Evolutionary conservation across 352 stramenopile genomes (phyloP).

Genomic region (Saprolegnia diclina): DNA sequence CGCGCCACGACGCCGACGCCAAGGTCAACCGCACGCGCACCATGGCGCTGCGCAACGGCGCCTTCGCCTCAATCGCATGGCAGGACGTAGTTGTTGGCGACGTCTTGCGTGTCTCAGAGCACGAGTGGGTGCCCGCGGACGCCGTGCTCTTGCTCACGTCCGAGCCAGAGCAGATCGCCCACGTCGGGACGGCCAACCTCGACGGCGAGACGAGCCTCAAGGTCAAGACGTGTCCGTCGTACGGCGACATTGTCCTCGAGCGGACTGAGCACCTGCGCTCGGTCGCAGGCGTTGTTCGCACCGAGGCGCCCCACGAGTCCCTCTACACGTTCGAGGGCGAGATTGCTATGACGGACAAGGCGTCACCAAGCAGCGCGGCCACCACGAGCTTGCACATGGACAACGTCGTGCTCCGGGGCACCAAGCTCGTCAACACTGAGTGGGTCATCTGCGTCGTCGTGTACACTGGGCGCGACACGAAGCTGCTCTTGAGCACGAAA

Average conservation of each 20-base stretch:
- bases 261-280: constrained; percentile 36
- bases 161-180: constrained; percentile 59
- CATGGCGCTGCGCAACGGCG: neutral
- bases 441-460: constrained; percentile 72
- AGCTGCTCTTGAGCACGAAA: constrained; percentile 80
- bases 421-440: constrained; percentile 79
- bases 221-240: constrained; percentile 53
- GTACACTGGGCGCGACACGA: constrained; percentile 67
- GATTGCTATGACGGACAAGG: too few species aligned
- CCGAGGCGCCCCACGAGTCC: constrained; percentile 57
- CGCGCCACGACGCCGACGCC: constrained; percentile 56
- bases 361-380: too few species aligned
- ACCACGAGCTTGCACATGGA: too few species aligned
- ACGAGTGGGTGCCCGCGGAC: constrained; percentile 84
- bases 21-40: constrained; percentile 55
- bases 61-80: too few species aligned
- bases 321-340: too few species aligned
- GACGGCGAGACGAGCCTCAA: constrained; percentile 80
- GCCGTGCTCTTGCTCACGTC: constrained; percentile 88
- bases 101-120: constrained; percentile 82
- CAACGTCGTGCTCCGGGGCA: constrained; percentile 70
- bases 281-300: constrained; percentile 42
- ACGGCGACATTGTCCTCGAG: too few species aligned
- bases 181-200: constrained; percentile 75
- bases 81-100: constrained; percentile 82